Base-by-base conservation (phyloP, 108 stramenopile species). In the Skeletonema menzelii region DNA sequence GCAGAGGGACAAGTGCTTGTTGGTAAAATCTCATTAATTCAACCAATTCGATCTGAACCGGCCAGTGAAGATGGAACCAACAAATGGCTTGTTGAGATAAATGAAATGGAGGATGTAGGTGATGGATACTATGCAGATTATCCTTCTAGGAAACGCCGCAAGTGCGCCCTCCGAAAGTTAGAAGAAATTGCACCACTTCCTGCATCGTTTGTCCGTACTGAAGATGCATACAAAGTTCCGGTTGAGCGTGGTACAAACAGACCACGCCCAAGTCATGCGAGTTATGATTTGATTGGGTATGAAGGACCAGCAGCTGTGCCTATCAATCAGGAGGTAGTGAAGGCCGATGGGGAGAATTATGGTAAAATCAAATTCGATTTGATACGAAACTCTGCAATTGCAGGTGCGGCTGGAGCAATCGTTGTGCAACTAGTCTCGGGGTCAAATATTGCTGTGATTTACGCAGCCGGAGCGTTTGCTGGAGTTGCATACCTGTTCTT, bases 71-170 rank as follows among this genome's bases (percentile, higher is more conserved):
- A 67, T 19, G 77, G 63, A 32, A 53, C 60, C 4, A 81, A 65
- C 15, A 65, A 63, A 17, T 95, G 83, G 84, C 59, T 83, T 27
- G 82, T 83, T 26, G 93, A 95, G 69, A 65, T 95, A 31, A 84
- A 79, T n/a, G 83, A 87, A 63, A 68, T 95, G 63, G 89, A 91
- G 66, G 82, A 95, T 76, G 78, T 92, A 14, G 91, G 91, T 11
- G 88, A 91, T 59, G 93, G 93, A 12, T 95, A 91, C 56, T 95
- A 68, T 78, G 91, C 87, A 40, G 93, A 95, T 59, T 91, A 90
- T 70, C 82, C 85, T 34, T 73, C 73, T 15, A 69, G 83, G 1
- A 73, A 74, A 56, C 72, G 80, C 15, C 89, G 86, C 8, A 69
- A 56, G 34, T 32, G 68, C 27, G 75, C 83, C 10, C 61, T 85